Base-by-base conservation (phyloP, 129 eudicot genomes). In the Deinandra increscens region DNA sequence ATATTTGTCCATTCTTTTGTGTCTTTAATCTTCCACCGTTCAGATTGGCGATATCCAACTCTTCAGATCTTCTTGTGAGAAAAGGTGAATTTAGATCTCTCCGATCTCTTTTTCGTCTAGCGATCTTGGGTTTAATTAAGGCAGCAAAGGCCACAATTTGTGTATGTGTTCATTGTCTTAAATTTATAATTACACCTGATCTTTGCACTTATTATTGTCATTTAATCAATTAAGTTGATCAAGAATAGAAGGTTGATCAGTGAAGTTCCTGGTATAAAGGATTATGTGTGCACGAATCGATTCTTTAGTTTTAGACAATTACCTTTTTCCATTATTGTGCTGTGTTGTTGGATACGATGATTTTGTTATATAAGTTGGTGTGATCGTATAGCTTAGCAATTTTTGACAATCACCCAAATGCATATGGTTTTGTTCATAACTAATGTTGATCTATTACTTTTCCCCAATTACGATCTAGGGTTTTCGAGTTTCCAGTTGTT, bases 171-270 rank as follows among this genome's bases (percentile, higher is more conserved):
- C 45, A 58, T 58, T 29, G 58, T n/a, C 23, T 73, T 46, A 49
- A 61, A 15, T 23, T 42, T 62, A 43, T 37, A 26, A 58, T n/a
- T 62, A 45, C 17, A 62, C 77, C 8, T 73, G 77, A 61, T 72
- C 20, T 73, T 37, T 46, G 70, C 51, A 20, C 61, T 36, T 15
- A 4, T 36, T 15, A 4, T 48, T 41, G 64, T 45, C 4, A 19
- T 7, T 48, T 66, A 49, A 62, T 73, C 39, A 15, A 60, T 61
- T 45, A 34, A 46, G 42, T 72, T 61, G 69, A 48, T 72, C 70
- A 72, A 34, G 37, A 73, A 61, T 61, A 48, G 76, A 59, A 58
- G 58, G 75, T 42, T 58, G 58, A 58, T 71, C 45, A 26, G 26
- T 58, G 17, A 71, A 42, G 42, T n/a, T 41, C 8, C 13, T 42